Base-by-base conservation (phyloP, 805 yeast genomes). In the Candida ipomoeae region DNA sequence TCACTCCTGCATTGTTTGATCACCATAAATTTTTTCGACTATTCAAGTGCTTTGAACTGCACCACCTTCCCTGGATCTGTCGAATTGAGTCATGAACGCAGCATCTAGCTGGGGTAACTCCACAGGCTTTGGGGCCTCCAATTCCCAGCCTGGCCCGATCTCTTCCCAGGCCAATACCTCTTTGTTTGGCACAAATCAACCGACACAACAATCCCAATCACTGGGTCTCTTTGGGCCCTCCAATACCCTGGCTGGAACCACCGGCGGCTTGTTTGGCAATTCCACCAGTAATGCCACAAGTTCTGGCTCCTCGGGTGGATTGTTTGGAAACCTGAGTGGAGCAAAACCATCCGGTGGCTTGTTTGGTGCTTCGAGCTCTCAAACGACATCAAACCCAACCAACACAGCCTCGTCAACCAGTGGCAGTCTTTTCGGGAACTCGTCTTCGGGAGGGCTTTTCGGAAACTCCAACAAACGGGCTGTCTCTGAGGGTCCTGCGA, bases 31-130 rank as follows among this genome's bases (percentile, higher is more conserved):
- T 35, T 37, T 44, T 36, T 36, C 45, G 37, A 29, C 45, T 42
- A 32, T 23, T 33, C 38, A n/a, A 23, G 45, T 34, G 38, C 38
- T 42, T 42, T 39, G 31, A 23, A 21, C 14, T n/a, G 31, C 38
- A 42, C 45, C 20, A 32, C 33, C n/a, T 33, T 20, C 38, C 15
- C 34, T 32, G 29, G 45, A 42, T 6, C 40, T 15, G 40, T 34
- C 40, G 33, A 44, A 15, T 13, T 31, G 13, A 18, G 29, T 38
- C 41, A 53, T 55, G 57, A 55, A 48, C 41, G 29, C 51, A 20
- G 56, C 58, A 43, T 40, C 54, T 8, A 51, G 53, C 35, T 53
- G 59, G 59, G 48, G 48, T 43, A 51, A 37, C 38, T 54, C 59
- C 15, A 46, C 56, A 15, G 59, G 60, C 8, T 55, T 53, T 31